These are phyloP conservation scores for Wallacemonas collosoma DNA, from an alignment of 208 protist genomes.

Conservation along the genomic window DNA sequence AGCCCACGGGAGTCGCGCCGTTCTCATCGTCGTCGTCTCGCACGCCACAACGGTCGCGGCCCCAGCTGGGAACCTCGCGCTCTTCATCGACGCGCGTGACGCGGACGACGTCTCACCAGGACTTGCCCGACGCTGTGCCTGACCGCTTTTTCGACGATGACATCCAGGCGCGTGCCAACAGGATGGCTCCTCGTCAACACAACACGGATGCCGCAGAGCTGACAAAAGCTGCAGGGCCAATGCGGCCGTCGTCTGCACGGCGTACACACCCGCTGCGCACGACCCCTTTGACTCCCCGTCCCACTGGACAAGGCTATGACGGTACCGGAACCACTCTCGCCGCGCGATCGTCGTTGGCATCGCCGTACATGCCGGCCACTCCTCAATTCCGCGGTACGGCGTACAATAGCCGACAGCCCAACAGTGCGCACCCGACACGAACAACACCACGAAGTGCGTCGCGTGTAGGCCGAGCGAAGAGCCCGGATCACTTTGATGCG, in stretches of 20 bases:
- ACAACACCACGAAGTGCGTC: background rate
- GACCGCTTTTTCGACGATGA: conserved; percentile 18
- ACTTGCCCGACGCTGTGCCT: background rate
- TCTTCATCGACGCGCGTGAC: too few species aligned
- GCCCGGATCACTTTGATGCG: conserved; percentile 14
- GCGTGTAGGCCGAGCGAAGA: conserved; percentile 1
- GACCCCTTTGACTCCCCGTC: background rate
- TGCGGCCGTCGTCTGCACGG: background rate
- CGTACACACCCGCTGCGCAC: conserved; percentile 3
- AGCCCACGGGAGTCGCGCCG: too few species aligned
- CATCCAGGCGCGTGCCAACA: background rate
- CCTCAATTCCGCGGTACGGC: background rate
- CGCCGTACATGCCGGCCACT: background rate
- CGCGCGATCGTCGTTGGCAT: background rate
- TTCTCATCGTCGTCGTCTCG: background rate
- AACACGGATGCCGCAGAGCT: too few species aligned
- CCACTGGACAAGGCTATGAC: background rate
- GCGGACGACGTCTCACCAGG: background rate
- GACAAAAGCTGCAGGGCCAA: background rate
- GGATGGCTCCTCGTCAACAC: background rate
- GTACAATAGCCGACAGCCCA: background rate
- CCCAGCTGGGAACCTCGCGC: background rate
- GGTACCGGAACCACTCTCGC: background rate
- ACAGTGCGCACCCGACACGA: background rate
- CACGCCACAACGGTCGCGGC: background rate